phyloP scores from a whole-genome alignment of 805 yeast genomes.

The Jamesozyma rosinii region DNA sequence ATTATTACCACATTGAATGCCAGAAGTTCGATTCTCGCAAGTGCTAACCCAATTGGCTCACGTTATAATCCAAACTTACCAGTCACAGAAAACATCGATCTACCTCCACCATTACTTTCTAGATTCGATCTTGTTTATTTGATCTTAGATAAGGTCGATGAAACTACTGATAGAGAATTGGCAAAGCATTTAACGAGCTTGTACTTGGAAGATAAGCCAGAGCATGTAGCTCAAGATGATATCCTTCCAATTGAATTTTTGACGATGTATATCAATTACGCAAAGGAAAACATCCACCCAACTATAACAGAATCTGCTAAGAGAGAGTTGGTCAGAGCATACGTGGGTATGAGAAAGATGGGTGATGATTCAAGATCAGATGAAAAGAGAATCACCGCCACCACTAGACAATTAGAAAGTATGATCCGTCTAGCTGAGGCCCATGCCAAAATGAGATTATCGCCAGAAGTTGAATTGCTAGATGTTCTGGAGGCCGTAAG shows the following conservation, averaged over 20 bases:
- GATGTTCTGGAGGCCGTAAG: constrained; percentile 94
- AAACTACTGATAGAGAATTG: constrained; percentile 68
- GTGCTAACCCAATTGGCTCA: constrained; percentile 95
- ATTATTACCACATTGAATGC: constrained; percentile 95
- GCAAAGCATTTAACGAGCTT: constrained; percentile 85
- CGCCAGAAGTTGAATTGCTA: constrained; percentile 55
- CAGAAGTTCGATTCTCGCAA: constrained; percentile 87
- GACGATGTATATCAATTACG: constrained; percentile 84
- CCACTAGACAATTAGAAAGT: constrained; percentile 92
- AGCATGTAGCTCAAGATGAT: constrained; percentile 56
- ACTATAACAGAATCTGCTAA: constrained; percentile 71
- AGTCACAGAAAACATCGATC: constrained; percentile 88
- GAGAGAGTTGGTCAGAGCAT: constrained; percentile 72
- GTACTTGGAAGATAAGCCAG: constrained; percentile 83
- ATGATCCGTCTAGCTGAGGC: constrained; percentile 94
- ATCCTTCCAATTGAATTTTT: constrained; percentile 79
- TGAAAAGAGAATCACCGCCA: constrained; percentile 91
- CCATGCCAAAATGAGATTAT: constrained; percentile 90
- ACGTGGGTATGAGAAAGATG: constrained; percentile 86
- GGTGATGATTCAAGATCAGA: constrained; percentile 85
- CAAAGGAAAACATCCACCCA: constrained; percentile 81
- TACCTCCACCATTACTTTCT: constrained; percentile 92
- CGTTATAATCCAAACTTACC: constrained; percentile 91
- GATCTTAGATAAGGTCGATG: constrained; percentile 87
- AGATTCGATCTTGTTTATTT: constrained; percentile 91